Evolutionary conservation across 1,139 yeast genomes (phyloP).

Genomic region (Hemisphaericaspora xylanilytica): DNA sequence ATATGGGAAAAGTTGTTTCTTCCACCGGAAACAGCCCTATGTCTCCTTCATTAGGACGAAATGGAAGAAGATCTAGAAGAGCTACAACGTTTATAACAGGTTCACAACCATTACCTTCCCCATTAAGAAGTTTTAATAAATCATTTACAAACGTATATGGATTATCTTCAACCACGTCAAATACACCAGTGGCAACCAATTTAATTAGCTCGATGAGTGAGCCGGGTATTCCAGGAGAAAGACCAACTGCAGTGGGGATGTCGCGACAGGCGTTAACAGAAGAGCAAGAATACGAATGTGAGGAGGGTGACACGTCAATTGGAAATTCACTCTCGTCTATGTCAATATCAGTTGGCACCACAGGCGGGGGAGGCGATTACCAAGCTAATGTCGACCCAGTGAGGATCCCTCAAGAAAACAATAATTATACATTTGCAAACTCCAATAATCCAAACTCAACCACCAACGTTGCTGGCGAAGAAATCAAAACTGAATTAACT

Average conservation of each 20-base stretch:
- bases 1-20: conserved; percentile 5
- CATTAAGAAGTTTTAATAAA: conserved; percentile 51
- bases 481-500: conserved; percentile 8
- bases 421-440: not conserved
- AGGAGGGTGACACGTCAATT: conserved; percentile 20
- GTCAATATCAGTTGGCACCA: conserved; percentile 30
- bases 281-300: conserved; percentile 8
- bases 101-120: conserved; percentile 82
- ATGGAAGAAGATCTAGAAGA: conserved; percentile 62
- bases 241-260: not conserved
- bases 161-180: conserved; percentile 39
- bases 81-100: conserved; percentile 74
- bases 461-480: conserved; percentile 1
- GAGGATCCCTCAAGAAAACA: conserved; percentile 19
- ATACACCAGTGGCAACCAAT: conserved; percentile 37
- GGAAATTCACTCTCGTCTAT: conserved; percentile 44
- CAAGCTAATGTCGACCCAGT: conserved; percentile 25
- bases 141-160: conserved; percentile 40
- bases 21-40: conserved; percentile 8
- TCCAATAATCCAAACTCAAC: not conserved
- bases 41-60: conserved; percentile 43
- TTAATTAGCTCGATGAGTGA: conserved; percentile 13
- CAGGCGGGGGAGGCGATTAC: conserved; percentile 8
- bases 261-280: conserved; percentile 4
- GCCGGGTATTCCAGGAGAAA: not conserved